Base-by-base conservation (phyloP, 2,329 filamentous ascomycete species). In the Hymenoscyphus fructigenus region DNA sequence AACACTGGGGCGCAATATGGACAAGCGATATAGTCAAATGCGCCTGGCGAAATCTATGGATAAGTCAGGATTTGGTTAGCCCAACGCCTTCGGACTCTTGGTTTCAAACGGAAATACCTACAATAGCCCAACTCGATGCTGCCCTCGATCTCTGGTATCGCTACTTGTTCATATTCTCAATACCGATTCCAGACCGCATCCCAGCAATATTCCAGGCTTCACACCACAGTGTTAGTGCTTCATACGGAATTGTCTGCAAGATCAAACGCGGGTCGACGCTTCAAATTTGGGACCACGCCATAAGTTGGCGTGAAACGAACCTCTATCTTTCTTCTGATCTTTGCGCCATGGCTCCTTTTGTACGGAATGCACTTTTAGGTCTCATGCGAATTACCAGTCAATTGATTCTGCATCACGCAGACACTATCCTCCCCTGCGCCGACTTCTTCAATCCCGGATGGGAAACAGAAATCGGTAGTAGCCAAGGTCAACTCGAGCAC, bases 381-480 rank as follows among this genome's bases (percentile, higher is more conserved):
- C 61, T 73, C 26, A 70, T 72, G 70, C 62, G 67, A 17, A 59
- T 74, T 59, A 67, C 72, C 63, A 59, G 69, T 71, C 55, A 64
- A 26, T 55, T 73, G 29, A 66, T 66, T 28, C 47, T 73, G 36
- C 79, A 81, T 64, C 85, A 88, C 67, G 85, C 85, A n/a, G 85
- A 88, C 73, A 83, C 85, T 44, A 79, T 84, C 61, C 76, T 84
- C n/a, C 83, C 83, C 7, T 85, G 80, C 72, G 80, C 81, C 50
- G 85, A 86, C 68, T 85, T 87, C 74, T 88, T 87, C 76, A 88
- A 88, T 69, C 85, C 85, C 1, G 84, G 83, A 59, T 88, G 85
- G 85, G 85, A 88, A 70, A 79, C 84, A 3, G 85, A 88, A 69
- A 83, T 88, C 29, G 85, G 85, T 47, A 87, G 84, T 14, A 80